Base-by-base conservation (phyloP, 805 yeast genomes). In the Ogataea methanolica region DNA sequence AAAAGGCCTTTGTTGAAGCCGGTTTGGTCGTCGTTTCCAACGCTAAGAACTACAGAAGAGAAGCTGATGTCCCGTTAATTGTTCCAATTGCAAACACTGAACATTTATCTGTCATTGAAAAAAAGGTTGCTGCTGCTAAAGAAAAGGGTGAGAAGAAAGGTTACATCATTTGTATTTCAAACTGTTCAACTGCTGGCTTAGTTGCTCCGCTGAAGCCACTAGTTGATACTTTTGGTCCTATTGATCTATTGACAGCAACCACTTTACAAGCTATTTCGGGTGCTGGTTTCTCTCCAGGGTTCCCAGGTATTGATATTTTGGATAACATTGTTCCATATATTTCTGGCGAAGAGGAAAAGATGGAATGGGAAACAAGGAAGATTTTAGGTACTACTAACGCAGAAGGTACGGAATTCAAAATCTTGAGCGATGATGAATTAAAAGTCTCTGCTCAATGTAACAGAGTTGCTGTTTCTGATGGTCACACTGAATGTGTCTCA, bases 281-380 rank as follows among this genome's bases (percentile, higher is more conserved):
- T 59, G 99, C 96, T 21, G 99, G 99, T 3, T 94, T 88, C 67
- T 87, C 96, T 9, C 99, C 99, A 43, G 99, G 99, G 67, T 96
- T 91, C 47, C 82, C 96, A 21, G 94, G 96, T 55, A 91, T 94
- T 69, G 98, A 94, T 64, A 82, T 92, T 46, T 76, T 94, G 59
- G 99, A 94, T 71, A 94, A 94, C 71, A 78, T 94, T 56, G 89
- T 94, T 47, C 99, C 99, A 38, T 94, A 74, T 76, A 94, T 94
- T 63, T 76, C 90, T 55, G 97, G 98, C 41, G 99, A 94, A 71
- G 99, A 94, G 72, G 99, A 94, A 58, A 94, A 94, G 73, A 88
- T 94, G 59, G 99, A 94, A 71, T 90, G 96, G 95, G 99, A 94
- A 74, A 90, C 98, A 46, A 87, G 88, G 65, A 94, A 94, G 74